These are phyloP conservation scores for Tylopilus balloui DNA, from an alignment of 768 basidiomycete species.

Conservation along the genomic window DNA sequence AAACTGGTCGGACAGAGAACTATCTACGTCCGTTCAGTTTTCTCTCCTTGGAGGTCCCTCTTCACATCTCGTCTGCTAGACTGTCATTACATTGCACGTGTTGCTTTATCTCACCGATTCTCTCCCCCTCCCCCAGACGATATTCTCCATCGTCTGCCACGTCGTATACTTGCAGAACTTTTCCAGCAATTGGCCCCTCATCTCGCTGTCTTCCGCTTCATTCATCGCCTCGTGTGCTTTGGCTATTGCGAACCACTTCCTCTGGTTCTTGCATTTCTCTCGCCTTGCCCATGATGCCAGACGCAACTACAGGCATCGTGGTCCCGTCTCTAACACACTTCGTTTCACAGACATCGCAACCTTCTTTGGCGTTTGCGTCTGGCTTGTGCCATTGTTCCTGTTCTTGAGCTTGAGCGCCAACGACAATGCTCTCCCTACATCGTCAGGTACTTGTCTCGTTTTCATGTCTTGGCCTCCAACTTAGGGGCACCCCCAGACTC, in stretches of 20 bases:
- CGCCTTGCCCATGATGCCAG: slow-evolving; percentile 60
- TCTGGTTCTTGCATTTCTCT: slow-evolving; percentile 97
- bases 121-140: slow-evolving; percentile 68
- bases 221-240: slow-evolving; percentile 84
- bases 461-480: background rate
- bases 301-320: slow-evolving; percentile 44
- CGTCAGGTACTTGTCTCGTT: slow-evolving; percentile 40
- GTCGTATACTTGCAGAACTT: slow-evolving; percentile 92
- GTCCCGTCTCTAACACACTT: slow-evolving; percentile 30
- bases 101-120: slow-evolving; percentile 76
- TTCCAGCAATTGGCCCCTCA: slow-evolving; percentile 84
- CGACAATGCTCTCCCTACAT: slow-evolving; percentile 86
- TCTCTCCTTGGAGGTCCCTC: background rate
- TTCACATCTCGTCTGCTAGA: slow-evolving; percentile 40
- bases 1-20: slow-evolving; percentile 79
- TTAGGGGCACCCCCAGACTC: slow-evolving; percentile 9
- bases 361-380: slow-evolving; percentile 82
- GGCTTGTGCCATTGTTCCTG: slow-evolving; percentile 86
- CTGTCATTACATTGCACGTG: slow-evolving; percentile 72
- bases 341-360: slow-evolving; percentile 74
- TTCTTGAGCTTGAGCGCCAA: slow-evolving; percentile 96
- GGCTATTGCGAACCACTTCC: slow-evolving; percentile 87
- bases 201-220: slow-evolving; percentile 78
- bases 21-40: slow-evolving; percentile 69
- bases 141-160: slow-evolving; percentile 83